These are phyloP conservation scores for Rubroboletus pulcherrimus DNA, from an alignment of 768 basidiomycete species.

Conservation along the genomic window DNA sequence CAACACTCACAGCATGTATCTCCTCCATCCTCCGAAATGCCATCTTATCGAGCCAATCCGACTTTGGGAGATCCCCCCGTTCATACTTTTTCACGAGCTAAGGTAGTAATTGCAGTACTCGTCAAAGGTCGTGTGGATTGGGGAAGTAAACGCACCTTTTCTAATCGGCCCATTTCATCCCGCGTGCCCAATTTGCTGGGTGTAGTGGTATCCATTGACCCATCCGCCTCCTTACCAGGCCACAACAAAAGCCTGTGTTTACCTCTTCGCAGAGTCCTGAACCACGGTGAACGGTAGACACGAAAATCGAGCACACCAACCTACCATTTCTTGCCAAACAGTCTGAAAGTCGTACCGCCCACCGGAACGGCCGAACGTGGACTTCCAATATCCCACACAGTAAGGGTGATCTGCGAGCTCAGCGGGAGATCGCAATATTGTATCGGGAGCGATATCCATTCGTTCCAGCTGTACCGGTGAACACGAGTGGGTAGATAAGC, in stretches of 20 bases:
- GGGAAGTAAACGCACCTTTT: conserved; percentile 56
- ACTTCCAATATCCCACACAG: conserved; percentile 93
- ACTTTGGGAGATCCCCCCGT: conserved; percentile 86
- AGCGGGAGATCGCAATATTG: conserved; percentile 91
- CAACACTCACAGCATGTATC: conserved; percentile 72
- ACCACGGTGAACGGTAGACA: not conserved
- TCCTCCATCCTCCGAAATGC: conserved; percentile 95
- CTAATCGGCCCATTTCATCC: conserved; percentile 95
- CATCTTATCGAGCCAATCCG: conserved; percentile 94
- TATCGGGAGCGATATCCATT: conserved; percentile 89
- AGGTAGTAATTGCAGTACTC: not conserved
- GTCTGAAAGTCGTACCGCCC: conserved; percentile 83
- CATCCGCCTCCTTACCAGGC: conserved; percentile 83
- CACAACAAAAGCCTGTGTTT: conserved; percentile 88
- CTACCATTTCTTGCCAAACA: conserved; percentile 95
- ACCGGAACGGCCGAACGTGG: conserved; percentile 77
- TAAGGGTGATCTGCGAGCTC: conserved; percentile 85
- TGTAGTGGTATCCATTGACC: conserved; percentile 73
- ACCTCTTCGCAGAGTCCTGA: conserved; percentile 83
- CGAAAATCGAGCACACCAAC: not conserved
- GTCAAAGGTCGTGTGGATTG: not conserved
- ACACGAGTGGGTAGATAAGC: not conserved
- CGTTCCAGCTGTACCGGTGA: conserved; percentile 73
- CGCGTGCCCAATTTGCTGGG: conserved; percentile 78
- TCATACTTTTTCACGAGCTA: conserved; percentile 95